Evolutionary conservation across 768 basidiomycete species (phyloP).

Genomic region (Ramaria sp.): DNA sequence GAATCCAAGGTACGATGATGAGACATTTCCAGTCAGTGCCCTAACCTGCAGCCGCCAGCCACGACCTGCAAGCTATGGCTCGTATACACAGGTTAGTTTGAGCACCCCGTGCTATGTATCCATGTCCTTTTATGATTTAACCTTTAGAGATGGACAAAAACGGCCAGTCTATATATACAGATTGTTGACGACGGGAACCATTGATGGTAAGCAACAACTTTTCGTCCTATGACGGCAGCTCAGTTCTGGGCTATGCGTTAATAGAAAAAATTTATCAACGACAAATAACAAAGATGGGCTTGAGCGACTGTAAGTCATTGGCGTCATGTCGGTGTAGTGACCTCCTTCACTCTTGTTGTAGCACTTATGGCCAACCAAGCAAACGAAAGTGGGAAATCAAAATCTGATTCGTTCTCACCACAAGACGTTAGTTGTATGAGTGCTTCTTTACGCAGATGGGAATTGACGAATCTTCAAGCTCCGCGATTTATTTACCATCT

Average conservation of each 20-base stretch:
- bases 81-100: constrained; percentile 75
- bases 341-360: constrained; percentile 18
- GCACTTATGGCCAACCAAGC: constrained; percentile 54
- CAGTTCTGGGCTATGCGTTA: not conserved
- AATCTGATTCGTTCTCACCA: constrained; percentile 76
- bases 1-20: constrained; percentile 67
- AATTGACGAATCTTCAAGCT: constrained; percentile 37
- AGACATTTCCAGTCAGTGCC: not conserved
- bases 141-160: constrained; percentile 82
- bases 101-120: not conserved
- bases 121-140: not conserved
- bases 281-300: constrained; percentile 86
- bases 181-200: constrained; percentile 76
- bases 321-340: constrained; percentile 14
- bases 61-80: constrained; percentile 96
- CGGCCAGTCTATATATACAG: constrained; percentile 84
- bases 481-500: constrained; percentile 85
- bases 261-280: constrained; percentile 87
- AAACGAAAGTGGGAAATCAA: constrained; percentile 41
- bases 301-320: constrained; percentile 65
- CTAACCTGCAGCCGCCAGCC: constrained; percentile 30
- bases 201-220: constrained; percentile 50
- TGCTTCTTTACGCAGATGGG: constrained; percentile 5
- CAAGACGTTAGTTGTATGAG: constrained; percentile 54
- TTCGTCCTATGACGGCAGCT: not conserved